Evolutionary conservation across 129 eudicot species (phyloP).

Genomic region (Helichrysum umbraculigerum): DNA sequence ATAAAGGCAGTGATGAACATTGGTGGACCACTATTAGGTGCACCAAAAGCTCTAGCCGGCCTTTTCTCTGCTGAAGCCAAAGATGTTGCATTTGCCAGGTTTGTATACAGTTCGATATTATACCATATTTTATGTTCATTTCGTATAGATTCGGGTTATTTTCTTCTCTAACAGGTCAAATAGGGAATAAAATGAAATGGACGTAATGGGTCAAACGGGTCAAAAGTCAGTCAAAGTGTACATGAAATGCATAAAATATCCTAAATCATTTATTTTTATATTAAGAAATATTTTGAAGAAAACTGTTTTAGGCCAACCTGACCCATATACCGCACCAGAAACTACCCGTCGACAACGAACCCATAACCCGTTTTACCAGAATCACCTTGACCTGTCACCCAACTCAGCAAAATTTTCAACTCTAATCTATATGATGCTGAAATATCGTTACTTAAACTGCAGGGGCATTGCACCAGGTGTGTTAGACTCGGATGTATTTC

Average conservation of each 20-base stretch:
- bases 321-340: not conserved
- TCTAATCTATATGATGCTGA: not conserved
- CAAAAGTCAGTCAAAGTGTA: not conserved
- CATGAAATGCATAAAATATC: not conserved
- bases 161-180: too few species aligned
- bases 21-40: slow-evolving; percentile 97
- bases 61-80: slow-evolving; percentile 92
- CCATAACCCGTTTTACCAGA: not conserved
- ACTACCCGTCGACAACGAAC: too few species aligned
- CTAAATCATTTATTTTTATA: not conserved
- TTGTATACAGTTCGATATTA: not conserved
- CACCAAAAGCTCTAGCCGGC: slow-evolving; percentile 90
- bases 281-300: not conserved
- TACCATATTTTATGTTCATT: not conserved
- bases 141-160: not conserved
- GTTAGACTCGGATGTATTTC: slow-evolving; percentile 77
- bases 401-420: not conserved
- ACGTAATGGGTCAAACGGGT: not conserved
- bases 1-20: slow-evolving; percentile 92
- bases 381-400: not conserved
- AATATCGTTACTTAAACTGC: slow-evolving; percentile 8
- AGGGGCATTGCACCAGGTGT: slow-evolving; percentile 92
- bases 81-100: slow-evolving; percentile 95
- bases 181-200: not conserved
- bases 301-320: not conserved